phyloP scores from a whole-genome alignment of 129 eudicot species.

The Gnaphalium uliginosum region DNA sequence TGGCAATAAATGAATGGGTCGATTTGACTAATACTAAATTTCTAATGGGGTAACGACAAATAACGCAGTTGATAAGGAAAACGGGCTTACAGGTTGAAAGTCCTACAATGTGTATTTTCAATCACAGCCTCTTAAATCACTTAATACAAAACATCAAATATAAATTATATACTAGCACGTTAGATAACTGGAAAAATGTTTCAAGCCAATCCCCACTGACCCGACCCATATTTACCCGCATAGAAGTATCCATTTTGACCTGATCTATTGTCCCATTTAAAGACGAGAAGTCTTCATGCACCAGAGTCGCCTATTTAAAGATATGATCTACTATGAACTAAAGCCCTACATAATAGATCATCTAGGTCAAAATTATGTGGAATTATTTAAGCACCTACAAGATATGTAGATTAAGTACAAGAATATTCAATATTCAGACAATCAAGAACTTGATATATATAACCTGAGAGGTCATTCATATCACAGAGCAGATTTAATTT shows the following conservation, averaged over 20 bases:
- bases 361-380: slow-evolving; percentile 1
- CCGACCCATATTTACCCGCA: not conserved
- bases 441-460: not conserved
- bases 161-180: not conserved
- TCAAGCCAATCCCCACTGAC: not conserved
- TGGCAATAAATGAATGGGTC: not conserved
- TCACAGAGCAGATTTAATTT: not conserved
- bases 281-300: not conserved
- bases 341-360: not conserved
- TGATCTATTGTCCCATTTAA: not conserved
- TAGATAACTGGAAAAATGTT: not conserved
- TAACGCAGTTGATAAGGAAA: not conserved
- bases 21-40: not conserved
- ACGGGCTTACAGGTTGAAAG: not conserved
- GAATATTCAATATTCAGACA: not conserved
- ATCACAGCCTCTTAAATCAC: not conserved
- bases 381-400: not conserved
- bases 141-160: not conserved
- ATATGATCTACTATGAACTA: too few relatives aligned
- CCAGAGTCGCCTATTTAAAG: not conserved
- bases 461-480: not conserved
- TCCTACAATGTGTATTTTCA: not conserved
- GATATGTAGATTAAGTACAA: not conserved
- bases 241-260: not conserved
- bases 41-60: not conserved